Evolutionary conservation across 2,329 filamentous ascomycete species (phyloP).

Genomic region (Tolypocladium tropicale): DNA sequence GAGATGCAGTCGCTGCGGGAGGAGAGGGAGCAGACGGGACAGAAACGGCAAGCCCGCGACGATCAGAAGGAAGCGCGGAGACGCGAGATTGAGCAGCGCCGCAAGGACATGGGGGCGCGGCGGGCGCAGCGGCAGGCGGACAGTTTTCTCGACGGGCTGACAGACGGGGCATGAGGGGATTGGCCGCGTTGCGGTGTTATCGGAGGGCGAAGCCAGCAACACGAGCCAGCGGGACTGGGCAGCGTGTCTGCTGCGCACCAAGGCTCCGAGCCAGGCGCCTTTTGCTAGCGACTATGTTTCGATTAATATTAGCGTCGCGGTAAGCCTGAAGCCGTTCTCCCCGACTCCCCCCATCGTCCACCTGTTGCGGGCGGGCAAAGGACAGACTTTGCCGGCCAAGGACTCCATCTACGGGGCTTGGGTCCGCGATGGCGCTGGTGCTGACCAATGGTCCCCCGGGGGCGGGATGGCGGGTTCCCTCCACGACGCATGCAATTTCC

Average conservation of each 20-base stretch:
- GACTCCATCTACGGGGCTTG: neutral
- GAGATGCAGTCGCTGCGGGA: constrained; percentile 70
- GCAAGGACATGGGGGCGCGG: constrained; percentile 49
- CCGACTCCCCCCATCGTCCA: neutral
- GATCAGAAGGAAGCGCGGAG: constrained; percentile 48
- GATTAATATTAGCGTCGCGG: neutral
- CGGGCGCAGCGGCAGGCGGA: constrained; percentile 60
- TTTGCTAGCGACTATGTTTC: neutral
- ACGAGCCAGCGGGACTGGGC: neutral
- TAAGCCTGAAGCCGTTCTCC: neutral
- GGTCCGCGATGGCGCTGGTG: neutral
- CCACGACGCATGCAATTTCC: neutral
- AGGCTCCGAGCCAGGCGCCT: constrained; percentile 1
- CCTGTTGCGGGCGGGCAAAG: neutral
- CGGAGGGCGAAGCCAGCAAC: neutral
- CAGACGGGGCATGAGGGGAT: constrained; percentile 2
- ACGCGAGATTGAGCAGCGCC: constrained; percentile 53
- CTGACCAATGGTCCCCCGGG: neutral
- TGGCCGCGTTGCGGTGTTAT: neutral
- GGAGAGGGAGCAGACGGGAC: constrained; percentile 60
- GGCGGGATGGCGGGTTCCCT: neutral
- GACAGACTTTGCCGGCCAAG: neutral
- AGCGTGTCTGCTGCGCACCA: neutral
- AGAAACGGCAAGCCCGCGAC: constrained; percentile 43
- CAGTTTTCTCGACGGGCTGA: constrained; percentile 55